phyloP scores from a whole-genome alignment of 805 yeast genomes.

The Yarrowia bubula region DNA sequence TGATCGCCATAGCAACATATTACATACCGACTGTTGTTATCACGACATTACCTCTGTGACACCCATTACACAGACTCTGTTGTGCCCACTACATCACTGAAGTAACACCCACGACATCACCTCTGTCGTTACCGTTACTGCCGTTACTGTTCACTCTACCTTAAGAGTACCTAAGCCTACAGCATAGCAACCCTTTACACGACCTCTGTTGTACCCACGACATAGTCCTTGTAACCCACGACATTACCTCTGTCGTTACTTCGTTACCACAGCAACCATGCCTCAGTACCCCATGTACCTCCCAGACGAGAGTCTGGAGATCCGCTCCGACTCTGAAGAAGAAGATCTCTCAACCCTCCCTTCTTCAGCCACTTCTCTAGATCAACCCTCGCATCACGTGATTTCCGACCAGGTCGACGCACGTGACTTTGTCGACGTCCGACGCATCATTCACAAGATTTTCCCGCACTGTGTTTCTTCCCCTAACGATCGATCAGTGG shows the following conservation, averaged over 20 bases:
- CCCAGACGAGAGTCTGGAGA: conserved; percentile 18
- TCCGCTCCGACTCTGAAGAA: conserved; percentile 8
- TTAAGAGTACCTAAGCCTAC: no score
- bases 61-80: no score
- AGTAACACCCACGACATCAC: no score
- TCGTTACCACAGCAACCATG: neutral
- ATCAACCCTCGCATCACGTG: neutral
- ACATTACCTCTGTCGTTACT: neutral
- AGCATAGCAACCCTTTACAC: no score
- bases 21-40: no score
- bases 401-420: conserved; percentile 10
- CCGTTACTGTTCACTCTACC: no score
- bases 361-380: conserved; percentile 14
- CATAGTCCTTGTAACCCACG: neutral
- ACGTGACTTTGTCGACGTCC: conserved; percentile 22
- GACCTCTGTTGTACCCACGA: no score
- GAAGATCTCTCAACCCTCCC: conserved; percentile 14
- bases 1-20: no score
- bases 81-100: no score
- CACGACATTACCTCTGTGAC: neutral
- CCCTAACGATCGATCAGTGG: conserved; percentile 18
- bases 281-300: conserved; percentile 10
- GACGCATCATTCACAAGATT: conserved; percentile 22
- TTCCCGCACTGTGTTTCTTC: conserved; percentile 10
- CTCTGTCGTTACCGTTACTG: no score